phyloP scores from a whole-genome alignment of 176 grass and related monocot genomes.

The Lolium perenne region DNA sequence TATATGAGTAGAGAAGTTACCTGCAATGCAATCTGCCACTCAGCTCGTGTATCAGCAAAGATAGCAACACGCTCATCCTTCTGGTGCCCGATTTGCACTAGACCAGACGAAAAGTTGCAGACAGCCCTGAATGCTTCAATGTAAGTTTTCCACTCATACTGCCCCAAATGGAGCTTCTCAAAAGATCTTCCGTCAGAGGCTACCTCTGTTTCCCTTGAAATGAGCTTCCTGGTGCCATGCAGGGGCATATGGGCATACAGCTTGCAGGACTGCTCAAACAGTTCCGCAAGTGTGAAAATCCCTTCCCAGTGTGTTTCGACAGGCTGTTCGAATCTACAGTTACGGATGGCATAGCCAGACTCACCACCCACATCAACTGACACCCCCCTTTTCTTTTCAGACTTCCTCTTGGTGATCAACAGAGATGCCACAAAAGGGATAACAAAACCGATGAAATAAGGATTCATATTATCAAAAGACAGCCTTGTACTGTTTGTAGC shows the following conservation, averaged over 20 bases:
- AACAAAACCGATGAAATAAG: slow-evolving; percentile 68
- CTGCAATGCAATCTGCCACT: slow-evolving; percentile 96
- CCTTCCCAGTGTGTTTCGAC: slow-evolving; percentile 82
- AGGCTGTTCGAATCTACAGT: slow-evolving; percentile 58
- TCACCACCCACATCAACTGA: slow-evolving; percentile 64
- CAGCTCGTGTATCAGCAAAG: slow-evolving; percentile 86
- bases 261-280: slow-evolving; percentile 85
- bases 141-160: slow-evolving; percentile 87
- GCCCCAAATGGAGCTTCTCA: slow-evolving; percentile 92
- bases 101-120: slow-evolving; percentile 80
- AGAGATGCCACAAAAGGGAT: slow-evolving; percentile 65
- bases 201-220: slow-evolving; percentile 63
- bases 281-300: slow-evolving; percentile 72
- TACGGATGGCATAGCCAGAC: slow-evolving; percentile 64
- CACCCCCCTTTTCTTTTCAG: slow-evolving; percentile 73
- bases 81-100: slow-evolving; percentile 68
- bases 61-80: slow-evolving; percentile 77
- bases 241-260: slow-evolving; percentile 69
- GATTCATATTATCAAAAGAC: slow-evolving; percentile 60
- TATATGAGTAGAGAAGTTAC: slow-evolving; percentile 41
- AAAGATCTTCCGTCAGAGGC: slow-evolving; percentile 70
- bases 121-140: slow-evolving; percentile 71
- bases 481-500: background rate
- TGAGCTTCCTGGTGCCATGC: slow-evolving; percentile 76
- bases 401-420: slow-evolving; percentile 59